These are phyloP conservation scores for Cetradonia linearis DNA, from an alignment of 495 filamentous ascomycete species.

Conservation along the genomic window DNA sequence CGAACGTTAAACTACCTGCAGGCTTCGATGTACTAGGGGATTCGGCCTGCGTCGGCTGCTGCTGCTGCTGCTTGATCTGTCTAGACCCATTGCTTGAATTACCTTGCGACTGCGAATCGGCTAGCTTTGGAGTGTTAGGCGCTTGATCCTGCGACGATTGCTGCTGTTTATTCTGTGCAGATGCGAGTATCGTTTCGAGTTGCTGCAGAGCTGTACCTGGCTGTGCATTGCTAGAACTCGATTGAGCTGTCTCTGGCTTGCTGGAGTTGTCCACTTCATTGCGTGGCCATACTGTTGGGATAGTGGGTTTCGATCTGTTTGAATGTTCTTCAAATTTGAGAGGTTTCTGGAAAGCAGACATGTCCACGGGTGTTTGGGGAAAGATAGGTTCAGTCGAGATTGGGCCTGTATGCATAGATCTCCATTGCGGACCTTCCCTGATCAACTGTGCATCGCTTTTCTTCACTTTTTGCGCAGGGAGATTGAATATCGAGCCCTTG, in stretches of 20 bases:
- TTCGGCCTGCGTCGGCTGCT: neutral
- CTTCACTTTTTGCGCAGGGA: conserved; percentile 18
- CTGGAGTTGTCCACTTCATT: neutral
- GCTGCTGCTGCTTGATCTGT: neutral
- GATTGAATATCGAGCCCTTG: conserved; percentile 32
- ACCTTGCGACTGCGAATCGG: neutral
- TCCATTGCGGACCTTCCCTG: too few species aligned
- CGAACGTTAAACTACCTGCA: neutral
- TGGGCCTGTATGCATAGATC: too few species aligned
- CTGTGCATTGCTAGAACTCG: neutral
- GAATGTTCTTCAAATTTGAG: too few species aligned
- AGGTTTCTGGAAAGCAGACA: too few species aligned
- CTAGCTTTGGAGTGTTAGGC: neutral
- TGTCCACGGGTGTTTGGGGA: neutral
- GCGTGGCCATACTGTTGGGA: neutral
- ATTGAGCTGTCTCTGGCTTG: neutral
- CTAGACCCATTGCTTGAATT: neutral
- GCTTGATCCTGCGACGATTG: neutral
- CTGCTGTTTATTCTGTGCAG: neutral
- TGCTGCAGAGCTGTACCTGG: neutral
- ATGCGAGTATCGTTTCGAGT: neutral
- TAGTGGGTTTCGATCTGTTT: neutral
- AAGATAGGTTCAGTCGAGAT: neutral
- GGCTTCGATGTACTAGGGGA: neutral
- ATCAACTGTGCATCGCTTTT: too few species aligned